Conservation (phyloP, 2,329 filamentous ascomycete genomes). For the Pyrenophora tritici-repentis region DNA sequence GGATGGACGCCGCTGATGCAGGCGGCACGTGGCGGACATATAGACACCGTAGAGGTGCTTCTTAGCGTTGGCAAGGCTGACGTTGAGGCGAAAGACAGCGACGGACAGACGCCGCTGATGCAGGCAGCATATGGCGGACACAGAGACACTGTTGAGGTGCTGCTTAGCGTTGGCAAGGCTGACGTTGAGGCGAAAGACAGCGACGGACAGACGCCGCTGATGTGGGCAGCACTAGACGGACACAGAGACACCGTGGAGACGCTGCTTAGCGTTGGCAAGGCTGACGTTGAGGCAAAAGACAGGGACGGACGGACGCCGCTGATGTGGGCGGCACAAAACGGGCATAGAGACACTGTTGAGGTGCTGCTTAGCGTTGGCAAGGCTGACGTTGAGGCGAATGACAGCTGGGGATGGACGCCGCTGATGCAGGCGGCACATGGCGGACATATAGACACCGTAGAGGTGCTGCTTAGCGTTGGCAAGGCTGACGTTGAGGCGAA, state of each 20-base stretch:
- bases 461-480: neutral
- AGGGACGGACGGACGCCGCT: neutral
- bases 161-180: neutral
- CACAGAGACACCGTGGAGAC: neutral
- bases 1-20: too few species aligned
- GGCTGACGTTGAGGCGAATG: conserved; percentile 3
- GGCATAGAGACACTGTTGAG: neutral
- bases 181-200: neutral
- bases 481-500: neutral
- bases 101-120: too few species aligned
- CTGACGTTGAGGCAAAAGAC: neutral
- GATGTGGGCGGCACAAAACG: conserved; percentile 1
- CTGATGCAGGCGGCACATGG: neutral
- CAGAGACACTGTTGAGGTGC: neutral
- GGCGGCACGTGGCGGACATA: too few species aligned
- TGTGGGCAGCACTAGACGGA: neutral
- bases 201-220: neutral
- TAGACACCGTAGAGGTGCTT: too few species aligned
- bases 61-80: too few species aligned
- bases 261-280: neutral
- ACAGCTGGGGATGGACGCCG: neutral
- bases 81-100: too few species aligned
- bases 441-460: too few species aligned
- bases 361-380: conserved; percentile 8
- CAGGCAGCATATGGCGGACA: neutral